A percentile compares a stretch with the other conserved stretches of the same genome.
These are phyloP conservation scores for Tuber calosporum DNA, from an alignment of 495 filamentous ascomycete species.

Conservation along the genomic window DNA sequence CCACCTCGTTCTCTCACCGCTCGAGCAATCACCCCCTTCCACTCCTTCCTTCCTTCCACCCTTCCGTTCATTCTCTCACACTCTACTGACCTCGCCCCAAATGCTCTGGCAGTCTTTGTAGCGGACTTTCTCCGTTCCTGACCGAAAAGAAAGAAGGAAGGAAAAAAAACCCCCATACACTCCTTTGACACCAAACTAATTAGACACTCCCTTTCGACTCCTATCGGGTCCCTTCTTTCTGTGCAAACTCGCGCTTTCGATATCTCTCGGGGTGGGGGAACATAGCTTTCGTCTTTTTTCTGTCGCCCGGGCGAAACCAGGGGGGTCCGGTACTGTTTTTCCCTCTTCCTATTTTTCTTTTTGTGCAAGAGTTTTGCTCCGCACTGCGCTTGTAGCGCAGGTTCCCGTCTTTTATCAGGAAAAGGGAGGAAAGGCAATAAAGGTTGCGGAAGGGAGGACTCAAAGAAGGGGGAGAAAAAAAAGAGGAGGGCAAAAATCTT, in stretches of 20 bases:
- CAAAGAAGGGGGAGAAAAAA: not conserved
- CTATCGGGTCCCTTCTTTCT: not conserved
- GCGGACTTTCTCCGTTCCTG: constrained; percentile 12
- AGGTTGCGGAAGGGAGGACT: not conserved
- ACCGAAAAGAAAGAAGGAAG: not conserved
- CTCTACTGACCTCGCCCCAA: constrained; percentile 12
- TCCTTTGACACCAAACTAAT: constrained; percentile 11
- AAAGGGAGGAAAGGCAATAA: not conserved
- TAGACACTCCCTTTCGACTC: not conserved
- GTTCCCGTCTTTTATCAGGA: not conserved
- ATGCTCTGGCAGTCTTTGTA: constrained; percentile 39
- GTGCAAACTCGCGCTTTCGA: not conserved
- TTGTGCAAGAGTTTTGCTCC: not conserved
- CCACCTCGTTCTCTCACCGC: constrained; percentile 14
- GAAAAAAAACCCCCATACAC: constrained; percentile 1
- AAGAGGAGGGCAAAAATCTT: not conserved
- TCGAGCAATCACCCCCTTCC: constrained; percentile 13
- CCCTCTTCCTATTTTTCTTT: not conserved
- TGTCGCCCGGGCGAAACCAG: not conserved
- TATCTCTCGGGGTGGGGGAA: not conserved
- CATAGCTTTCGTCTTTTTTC: not conserved
- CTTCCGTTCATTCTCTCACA: constrained; percentile 1
- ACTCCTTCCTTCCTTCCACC: constrained; percentile 4
- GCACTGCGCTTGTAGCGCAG: not conserved
- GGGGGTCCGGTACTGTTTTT: not conserved